A percentile compares a stretch with the other conserved stretches of the same genome.
phyloP scores from a whole-genome alignment of 2,329 filamentous ascomycete genomes.

The Aspergillus ustus region DNA sequence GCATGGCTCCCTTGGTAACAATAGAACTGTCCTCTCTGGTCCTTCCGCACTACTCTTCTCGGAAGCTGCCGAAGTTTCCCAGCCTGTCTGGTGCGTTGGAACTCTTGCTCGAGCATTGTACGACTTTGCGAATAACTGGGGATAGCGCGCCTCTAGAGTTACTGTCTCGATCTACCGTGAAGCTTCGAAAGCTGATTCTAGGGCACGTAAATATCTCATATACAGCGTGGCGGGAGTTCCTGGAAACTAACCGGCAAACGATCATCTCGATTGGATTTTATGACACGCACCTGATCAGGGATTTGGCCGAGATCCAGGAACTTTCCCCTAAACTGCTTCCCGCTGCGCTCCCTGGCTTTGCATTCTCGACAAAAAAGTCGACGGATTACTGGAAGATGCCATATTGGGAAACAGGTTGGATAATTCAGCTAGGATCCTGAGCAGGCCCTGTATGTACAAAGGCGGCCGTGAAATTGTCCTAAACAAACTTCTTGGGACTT shows the following conservation, averaged over 20 bases:
- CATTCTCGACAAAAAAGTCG: neutral
- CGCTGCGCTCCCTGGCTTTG: neutral
- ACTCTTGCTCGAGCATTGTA: conserved; percentile 4
- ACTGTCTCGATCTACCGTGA: neutral
- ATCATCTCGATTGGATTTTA: conserved; percentile 5
- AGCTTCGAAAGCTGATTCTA: conserved; percentile 3
- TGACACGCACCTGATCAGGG: neutral
- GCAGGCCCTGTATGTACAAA: neutral
- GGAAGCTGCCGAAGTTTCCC: conserved; percentile 1
- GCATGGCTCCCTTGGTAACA: neutral
- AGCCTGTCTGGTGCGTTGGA: conserved; percentile 1
- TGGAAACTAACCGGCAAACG: conserved; percentile 1
- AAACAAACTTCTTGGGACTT: too few species aligned
- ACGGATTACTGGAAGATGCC: conserved; percentile 3
- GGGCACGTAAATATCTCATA: neutral
- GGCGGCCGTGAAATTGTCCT: neutral
- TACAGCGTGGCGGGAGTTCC: neutral
- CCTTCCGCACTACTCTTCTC: neutral
- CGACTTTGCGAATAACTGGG: conserved; percentile 5
- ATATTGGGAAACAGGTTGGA: conserved; percentile 7
- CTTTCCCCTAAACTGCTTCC: neutral
- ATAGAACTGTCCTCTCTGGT: conserved; percentile 3
- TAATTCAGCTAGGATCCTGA: conserved; percentile 4
- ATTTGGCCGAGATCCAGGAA: neutral
- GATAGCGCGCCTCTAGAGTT: conserved; percentile 1